These are phyloP conservation scores for Suhomyces wounanorum DNA, from an alignment of 1,139 yeast genomes.

Conservation along the genomic window DNA sequence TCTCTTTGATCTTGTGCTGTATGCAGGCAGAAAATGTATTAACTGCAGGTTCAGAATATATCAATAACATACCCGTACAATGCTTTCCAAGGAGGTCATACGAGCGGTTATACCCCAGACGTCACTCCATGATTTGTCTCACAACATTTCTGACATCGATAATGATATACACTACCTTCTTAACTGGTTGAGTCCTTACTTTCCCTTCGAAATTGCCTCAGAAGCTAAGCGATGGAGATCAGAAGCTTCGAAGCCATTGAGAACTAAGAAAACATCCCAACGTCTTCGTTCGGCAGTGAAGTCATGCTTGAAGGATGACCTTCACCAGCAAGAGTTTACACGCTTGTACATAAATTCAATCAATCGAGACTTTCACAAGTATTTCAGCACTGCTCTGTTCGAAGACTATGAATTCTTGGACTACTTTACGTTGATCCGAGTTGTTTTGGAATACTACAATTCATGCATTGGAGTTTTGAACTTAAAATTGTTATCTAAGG, in stretches of 20 bases:
- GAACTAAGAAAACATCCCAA: constrained; percentile 25
- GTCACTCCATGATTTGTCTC: constrained; percentile 26
- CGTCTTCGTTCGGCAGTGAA: constrained; percentile 42
- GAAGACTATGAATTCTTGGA: constrained; percentile 13
- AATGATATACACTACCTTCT: constrained; percentile 43
- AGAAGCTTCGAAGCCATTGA: neutral
- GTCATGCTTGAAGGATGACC: constrained; percentile 39
- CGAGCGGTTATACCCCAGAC: constrained; percentile 23
- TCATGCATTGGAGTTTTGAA: constrained; percentile 24
- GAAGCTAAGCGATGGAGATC: constrained; percentile 3
- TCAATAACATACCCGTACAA: neutral
- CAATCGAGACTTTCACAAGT: constrained; percentile 13
- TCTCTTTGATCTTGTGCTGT: neutral
- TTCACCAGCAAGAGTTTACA: constrained; percentile 38
- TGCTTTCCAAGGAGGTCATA: neutral
- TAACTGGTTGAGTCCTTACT: constrained; percentile 41
- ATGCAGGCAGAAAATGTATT: neutral
- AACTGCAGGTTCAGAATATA: neutral
- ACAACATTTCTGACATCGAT: constrained; percentile 35
- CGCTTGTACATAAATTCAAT: constrained; percentile 40
- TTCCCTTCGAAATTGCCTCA: constrained; percentile 20
- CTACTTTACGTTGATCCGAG: constrained; percentile 15
- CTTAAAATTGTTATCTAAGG: constrained; percentile 21
- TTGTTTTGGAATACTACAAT: constrained; percentile 21
- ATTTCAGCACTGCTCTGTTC: constrained; percentile 9